Base-by-base conservation (phyloP, 2,329 filamentous ascomycete genomes). In the Gliomastix tumulicola region DNA sequence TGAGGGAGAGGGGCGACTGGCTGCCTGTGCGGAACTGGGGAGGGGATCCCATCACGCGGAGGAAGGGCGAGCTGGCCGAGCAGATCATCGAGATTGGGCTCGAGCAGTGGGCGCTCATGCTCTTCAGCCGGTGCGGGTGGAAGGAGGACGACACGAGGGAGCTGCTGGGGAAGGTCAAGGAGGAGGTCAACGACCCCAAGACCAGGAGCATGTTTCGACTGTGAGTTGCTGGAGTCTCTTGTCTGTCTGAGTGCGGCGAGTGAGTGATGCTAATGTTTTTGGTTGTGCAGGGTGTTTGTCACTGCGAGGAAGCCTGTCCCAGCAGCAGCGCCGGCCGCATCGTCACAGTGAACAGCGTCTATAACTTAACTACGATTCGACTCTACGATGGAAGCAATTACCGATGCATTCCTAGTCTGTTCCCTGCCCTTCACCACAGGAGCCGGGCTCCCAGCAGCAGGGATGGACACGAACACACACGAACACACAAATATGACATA, bases 11-110 rank as follows among this genome's bases (percentile, higher is more conserved):
- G 11, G 59, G 51, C 16, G 62, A 68, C 43, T 62, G 64, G 45
- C 41, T 68, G 19, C 65, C 65, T 1, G 45, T 67, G 16, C 56
- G 59, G 10, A 49, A 50, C 23, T 65, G 63, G 56, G 59, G 60
- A 1, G 51, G 53, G 18, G 65, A 68, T 34, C 55, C 60, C 7
- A 52, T 63, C 36, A 51, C 57, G 41, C 49, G 50, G 20, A 49
- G 49, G 23, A 63, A 63, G 27, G 63, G 63, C 28, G 51, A 47
- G 13, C 40, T 65, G 15, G 43, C 64, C 23, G 54, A 53, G 5
- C 45, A 56, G 33, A 58, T 68, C 47, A 48, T 62, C 2, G 49
- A 61, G 25, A 53, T 53, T 23, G 51, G 47, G 8, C 35, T 49
- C 21, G 55, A 59, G 35, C 55, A 56, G 21, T 57, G 49, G 49